Conservation (phyloP, 164 flowering plant species). For the Liriodendron chinense region DNA sequence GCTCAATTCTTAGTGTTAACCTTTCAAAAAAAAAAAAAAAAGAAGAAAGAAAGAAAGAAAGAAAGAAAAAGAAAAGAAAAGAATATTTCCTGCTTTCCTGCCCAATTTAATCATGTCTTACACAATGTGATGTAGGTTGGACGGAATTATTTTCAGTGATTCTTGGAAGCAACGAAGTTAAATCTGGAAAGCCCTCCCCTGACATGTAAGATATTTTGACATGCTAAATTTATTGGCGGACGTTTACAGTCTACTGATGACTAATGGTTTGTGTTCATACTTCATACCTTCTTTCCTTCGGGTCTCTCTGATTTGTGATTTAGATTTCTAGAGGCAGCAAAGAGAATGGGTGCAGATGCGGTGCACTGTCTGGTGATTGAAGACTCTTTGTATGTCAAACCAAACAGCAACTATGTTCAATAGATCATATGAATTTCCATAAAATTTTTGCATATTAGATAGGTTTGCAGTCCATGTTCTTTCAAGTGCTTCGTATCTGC, state of each 20-base stretch:
- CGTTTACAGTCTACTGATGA: no score
- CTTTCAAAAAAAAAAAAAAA: no score
- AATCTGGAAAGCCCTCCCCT: slow-evolving; percentile 71
- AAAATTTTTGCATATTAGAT: no score
- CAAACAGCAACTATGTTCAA: not conserved
- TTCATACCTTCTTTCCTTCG: not conserved
- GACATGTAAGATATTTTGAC: slow-evolving; percentile 48
- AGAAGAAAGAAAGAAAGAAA: no score
- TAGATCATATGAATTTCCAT: no score
- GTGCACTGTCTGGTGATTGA: slow-evolving; percentile 63
- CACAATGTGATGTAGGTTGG: slow-evolving; percentile 50
- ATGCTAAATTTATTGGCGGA: not conserved
- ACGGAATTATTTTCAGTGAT: slow-evolving; percentile 50
- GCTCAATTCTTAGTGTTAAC: no score
- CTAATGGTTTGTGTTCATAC: not conserved
- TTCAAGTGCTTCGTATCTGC: no score
- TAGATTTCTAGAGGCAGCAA: slow-evolving; percentile 80
- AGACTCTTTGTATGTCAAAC: slow-evolving; percentile 61
- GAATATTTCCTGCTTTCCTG: not conserved
- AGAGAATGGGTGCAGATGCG: slow-evolving; percentile 51
- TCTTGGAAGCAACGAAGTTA: slow-evolving; percentile 69
- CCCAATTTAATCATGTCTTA: not conserved
- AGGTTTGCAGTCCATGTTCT: no score
- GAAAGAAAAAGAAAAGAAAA: no score
- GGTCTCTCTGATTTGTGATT: slow-evolving; percentile 1